Percentiles rank a stretch among this genome's conserved stretches.
Conservation (phyloP, 1,139 yeast species). For the Wickerhamomyces sp. region DNA sequence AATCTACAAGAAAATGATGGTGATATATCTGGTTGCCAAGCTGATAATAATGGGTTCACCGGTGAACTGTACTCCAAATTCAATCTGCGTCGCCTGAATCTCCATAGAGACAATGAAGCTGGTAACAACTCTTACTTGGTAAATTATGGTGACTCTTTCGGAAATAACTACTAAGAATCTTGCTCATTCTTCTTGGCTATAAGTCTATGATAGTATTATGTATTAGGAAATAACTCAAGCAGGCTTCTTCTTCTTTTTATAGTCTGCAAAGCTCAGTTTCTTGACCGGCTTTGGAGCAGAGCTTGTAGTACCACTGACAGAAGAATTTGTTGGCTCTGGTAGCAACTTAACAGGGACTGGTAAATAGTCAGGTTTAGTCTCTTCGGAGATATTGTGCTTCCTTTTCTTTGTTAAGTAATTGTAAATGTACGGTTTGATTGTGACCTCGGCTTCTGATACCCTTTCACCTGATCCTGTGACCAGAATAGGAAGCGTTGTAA, state of each 20-base stretch:
- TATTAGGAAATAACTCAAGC: neutral
- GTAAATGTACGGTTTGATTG: slow-evolving; percentile 17
- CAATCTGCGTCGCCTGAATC: slow-evolving; percentile 9
- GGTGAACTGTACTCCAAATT: slow-evolving; percentile 13
- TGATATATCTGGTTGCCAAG: neutral
- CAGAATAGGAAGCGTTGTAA: slow-evolving; percentile 6
- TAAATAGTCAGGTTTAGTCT: slow-evolving; percentile 16
- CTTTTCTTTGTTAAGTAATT: slow-evolving; percentile 14
- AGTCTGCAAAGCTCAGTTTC: slow-evolving; percentile 79
- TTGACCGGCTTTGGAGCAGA: slow-evolving; percentile 31
- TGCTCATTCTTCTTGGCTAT: neutral
- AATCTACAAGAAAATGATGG: neutral
- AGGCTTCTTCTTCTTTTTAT: slow-evolving; percentile 61
- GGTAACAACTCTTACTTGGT: slow-evolving; percentile 2
- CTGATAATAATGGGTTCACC: slow-evolving; percentile 5
- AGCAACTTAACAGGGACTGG: slow-evolving; percentile 26
- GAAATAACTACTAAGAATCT: neutral
- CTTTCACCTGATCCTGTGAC: slow-evolving; percentile 2
- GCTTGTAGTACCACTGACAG: neutral
- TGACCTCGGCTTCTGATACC: slow-evolving; percentile 12
- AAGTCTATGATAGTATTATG: neutral
- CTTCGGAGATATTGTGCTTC: slow-evolving; percentile 15
- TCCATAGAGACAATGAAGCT: neutral
- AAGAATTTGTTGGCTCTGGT: neutral
- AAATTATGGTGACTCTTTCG: slow-evolving; percentile 6